phyloP scores from a whole-genome alignment of 306 rosid species.

The Pyrus bretschneideri region DNA sequence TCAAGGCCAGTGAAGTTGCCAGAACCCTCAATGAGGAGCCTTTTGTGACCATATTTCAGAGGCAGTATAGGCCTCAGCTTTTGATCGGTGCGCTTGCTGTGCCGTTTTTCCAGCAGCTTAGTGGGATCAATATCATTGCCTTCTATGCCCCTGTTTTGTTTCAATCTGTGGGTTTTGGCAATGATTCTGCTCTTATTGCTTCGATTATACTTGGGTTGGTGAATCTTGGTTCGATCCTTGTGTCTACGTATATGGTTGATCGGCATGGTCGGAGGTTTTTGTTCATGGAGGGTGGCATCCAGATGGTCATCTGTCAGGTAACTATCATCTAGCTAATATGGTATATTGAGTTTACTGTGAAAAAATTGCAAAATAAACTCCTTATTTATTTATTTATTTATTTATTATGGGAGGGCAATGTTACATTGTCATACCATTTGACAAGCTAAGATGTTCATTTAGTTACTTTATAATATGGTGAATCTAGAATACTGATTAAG shows the following conservation, averaged over 20 bases:
- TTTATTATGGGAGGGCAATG: background rate
- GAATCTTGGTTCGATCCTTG: slow-evolving; percentile 33
- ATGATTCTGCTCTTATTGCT: slow-evolving; percentile 45
- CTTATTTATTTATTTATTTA: too few species aligned
- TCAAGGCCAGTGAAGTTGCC: slow-evolving; percentile 18
- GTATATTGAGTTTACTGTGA: background rate
- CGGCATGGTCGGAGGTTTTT: slow-evolving; percentile 58
- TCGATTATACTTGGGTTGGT: slow-evolving; percentile 50
- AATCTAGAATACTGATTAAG: background rate
- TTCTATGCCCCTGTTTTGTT: slow-evolving; percentile 69
- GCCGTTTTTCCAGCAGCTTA: slow-evolving; percentile 51
- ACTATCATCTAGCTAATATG: background rate
- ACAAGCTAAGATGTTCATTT: background rate
- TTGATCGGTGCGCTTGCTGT: slow-evolving; percentile 39
- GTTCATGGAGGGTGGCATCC: slow-evolving; percentile 53
- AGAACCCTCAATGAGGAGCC: slow-evolving; percentile 37
- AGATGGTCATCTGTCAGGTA: slow-evolving; percentile 54
- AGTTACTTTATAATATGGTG: background rate
- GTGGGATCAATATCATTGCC: slow-evolving; percentile 62
- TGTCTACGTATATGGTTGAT: slow-evolving; percentile 49
- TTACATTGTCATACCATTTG: background rate
- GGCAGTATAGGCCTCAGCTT: slow-evolving; percentile 60
- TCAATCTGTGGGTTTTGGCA: slow-evolving; percentile 59
- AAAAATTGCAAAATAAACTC: background rate
- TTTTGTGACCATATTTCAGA: slow-evolving; percentile 35